A percentile compares a stretch with the other conserved stretches of the same genome.
Evolutionary conservation across 257 asterid species (phyloP).

Genomic region (Solanum chiquidenum): DNA sequence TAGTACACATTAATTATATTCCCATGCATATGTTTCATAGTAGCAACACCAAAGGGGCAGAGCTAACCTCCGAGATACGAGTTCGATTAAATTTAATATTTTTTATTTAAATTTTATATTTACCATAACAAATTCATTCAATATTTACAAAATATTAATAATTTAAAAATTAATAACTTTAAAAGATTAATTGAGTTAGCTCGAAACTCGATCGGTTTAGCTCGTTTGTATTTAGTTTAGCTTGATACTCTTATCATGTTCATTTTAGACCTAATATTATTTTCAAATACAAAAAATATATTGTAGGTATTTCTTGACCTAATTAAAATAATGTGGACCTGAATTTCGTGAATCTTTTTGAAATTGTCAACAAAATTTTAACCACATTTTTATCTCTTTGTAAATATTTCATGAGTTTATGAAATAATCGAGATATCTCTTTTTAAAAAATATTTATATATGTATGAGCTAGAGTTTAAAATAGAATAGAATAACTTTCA

Average conservation of each 20-base stretch:
- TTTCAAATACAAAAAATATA: too few species aligned
- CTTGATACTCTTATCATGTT: not conserved
- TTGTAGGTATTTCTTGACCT: not conserved
- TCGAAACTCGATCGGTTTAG: not conserved
- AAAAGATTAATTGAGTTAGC: not conserved
- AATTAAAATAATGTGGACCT: too few species aligned
- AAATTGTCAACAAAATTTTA: too few species aligned
- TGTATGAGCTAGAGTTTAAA: not conserved
- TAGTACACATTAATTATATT: not conserved
- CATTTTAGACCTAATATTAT: too few species aligned
- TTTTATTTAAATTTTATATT: not conserved
- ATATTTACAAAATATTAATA: not conserved
- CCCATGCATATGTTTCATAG: conserved; percentile 9
- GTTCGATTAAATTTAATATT: not conserved
- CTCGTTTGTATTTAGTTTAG: not conserved
- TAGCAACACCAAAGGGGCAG: not conserved
- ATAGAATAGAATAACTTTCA: not conserved
- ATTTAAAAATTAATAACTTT: not conserved
- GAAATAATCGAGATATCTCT: too few species aligned
- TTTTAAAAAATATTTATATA: too few species aligned
- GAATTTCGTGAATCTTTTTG: too few species aligned
- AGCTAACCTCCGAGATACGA: not conserved
- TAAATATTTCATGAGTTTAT: not conserved
- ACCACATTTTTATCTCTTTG: not conserved
- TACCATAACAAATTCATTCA: rapidly evolving